Evolutionary conservation across 2,329 filamentous ascomycete genomes (phyloP).

Genomic region (Metarhizium anisopliae): DNA sequence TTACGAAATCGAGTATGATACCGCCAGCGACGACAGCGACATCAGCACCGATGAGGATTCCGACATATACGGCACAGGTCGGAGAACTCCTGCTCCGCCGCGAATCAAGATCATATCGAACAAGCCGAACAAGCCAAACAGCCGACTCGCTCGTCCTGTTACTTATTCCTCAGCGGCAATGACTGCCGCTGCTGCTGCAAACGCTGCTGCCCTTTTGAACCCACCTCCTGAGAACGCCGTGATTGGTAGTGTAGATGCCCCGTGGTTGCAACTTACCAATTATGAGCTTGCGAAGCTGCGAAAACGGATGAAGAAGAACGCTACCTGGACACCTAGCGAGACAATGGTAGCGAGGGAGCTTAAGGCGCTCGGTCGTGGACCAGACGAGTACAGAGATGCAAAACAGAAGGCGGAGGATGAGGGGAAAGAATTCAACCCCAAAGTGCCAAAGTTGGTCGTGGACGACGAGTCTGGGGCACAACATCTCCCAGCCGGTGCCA

Average conservation of each 20-base stretch:
- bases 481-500: slow-evolving; percentile 50
- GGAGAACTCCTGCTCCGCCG: slow-evolving; percentile 28
- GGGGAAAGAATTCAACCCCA: slow-evolving; percentile 49
- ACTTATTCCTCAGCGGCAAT: slow-evolving; percentile 26
- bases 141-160: slow-evolving; percentile 23
- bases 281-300: slow-evolving; percentile 60
- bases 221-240: slow-evolving; percentile 53
- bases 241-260: slow-evolving; percentile 49
- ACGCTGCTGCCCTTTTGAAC: slow-evolving; percentile 35
- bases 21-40: slow-evolving; percentile 44
- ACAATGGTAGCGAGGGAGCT: slow-evolving; percentile 80
- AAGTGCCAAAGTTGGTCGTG: slow-evolving; percentile 25
- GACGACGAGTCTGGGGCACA: slow-evolving; percentile 42
- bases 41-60: slow-evolving; percentile 43
- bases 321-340: slow-evolving; percentile 73
- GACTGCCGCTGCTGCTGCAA: slow-evolving; percentile 29
- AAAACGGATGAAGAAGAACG: slow-evolving; percentile 89
- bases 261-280: slow-evolving; percentile 56
- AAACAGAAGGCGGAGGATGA: slow-evolving; percentile 57
- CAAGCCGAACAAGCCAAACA: slow-evolving; percentile 37
- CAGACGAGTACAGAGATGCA: slow-evolving; percentile 52
- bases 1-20: slow-evolving; percentile 55
- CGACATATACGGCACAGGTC: slow-evolving; percentile 27
- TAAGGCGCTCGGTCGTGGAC: slow-evolving; percentile 58
- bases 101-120: slow-evolving; percentile 40